These are phyloP conservation scores for Ceratobasidium sp. DNA, from an alignment of 1,284 basidiomycete species.

Conservation along the genomic window DNA sequence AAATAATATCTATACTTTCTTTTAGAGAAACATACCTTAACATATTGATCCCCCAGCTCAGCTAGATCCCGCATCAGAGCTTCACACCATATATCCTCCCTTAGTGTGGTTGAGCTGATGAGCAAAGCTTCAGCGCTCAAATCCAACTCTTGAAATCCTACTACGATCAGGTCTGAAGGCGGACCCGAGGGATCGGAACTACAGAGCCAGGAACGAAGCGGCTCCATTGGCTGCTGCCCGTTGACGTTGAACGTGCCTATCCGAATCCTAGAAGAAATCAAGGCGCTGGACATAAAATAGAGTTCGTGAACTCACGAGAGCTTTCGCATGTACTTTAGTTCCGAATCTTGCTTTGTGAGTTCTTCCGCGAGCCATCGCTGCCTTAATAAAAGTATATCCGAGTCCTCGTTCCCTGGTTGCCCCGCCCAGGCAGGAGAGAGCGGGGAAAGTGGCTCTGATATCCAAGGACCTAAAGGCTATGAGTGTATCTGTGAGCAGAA, in stretches of 20 bases:
- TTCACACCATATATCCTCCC: slow-evolving; percentile 77
- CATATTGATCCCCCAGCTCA: slow-evolving; percentile 72
- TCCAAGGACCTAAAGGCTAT: slow-evolving; percentile 41
- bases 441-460: slow-evolving; percentile 9
- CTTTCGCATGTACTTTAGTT: slow-evolving; percentile 49
- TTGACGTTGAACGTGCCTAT: slow-evolving; percentile 86
- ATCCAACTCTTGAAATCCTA: slow-evolving; percentile 84
- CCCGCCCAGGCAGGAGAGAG: slow-evolving; percentile 75
- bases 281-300: slow-evolving; percentile 7
- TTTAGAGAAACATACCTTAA: slow-evolving; percentile 66
- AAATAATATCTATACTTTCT: not conserved
- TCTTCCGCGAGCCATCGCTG: slow-evolving; percentile 72
- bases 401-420: slow-evolving; percentile 69
- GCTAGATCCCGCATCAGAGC: slow-evolving; percentile 77
- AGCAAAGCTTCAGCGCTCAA: slow-evolving; percentile 79
- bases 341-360: slow-evolving; percentile 57
- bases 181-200: not conserved
- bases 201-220: slow-evolving; percentile 69
- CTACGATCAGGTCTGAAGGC: slow-evolving; percentile 74
- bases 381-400: slow-evolving; percentile 70
- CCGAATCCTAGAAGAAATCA: slow-evolving; percentile 64
- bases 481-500: not conserved
- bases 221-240: slow-evolving; percentile 77
- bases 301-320: slow-evolving; percentile 50
- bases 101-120: slow-evolving; percentile 68